These are phyloP conservation scores for Geranium incanum DNA, from an alignment of 441 rosid genomes.

Conservation along the genomic window DNA sequence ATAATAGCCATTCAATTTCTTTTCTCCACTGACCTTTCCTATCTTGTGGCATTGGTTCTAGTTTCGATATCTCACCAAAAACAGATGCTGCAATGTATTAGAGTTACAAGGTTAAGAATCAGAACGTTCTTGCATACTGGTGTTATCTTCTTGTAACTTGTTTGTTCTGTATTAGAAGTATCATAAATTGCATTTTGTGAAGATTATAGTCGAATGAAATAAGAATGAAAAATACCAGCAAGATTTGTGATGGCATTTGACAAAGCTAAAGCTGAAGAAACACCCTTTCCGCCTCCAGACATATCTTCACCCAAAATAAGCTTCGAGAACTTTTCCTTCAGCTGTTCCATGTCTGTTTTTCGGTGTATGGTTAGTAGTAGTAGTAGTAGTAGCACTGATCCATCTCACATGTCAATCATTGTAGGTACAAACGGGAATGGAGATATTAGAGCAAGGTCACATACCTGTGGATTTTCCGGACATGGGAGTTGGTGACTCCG, in stretches of 20 bases:
- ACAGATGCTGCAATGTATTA: constrained; percentile 43
- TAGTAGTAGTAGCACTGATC: no score
- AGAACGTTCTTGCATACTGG: background rate
- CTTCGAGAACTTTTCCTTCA: constrained; percentile 82
- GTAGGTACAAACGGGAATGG: no score
- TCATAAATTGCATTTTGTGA: no score
- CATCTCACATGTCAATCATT: no score
- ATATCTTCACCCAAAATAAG: constrained; percentile 93
- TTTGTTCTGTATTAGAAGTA: no score
- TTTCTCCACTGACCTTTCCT: constrained; percentile 71
- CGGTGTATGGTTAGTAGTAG: no score
- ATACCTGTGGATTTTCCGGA: no score
- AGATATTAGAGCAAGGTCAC: no score
- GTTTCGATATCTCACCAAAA: constrained; percentile 66
- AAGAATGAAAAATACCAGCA: constrained; percentile 48
- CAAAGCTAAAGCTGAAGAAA: constrained; percentile 84
- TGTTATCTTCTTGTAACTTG: no score
- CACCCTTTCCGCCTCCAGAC: constrained; percentile 98
- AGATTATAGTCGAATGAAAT: background rate
- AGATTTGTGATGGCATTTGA: constrained; percentile 91
- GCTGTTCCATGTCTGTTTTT: constrained; percentile 54
- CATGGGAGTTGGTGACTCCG: no score
- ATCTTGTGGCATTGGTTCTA: constrained; percentile 75
- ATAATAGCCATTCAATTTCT: constrained; percentile 76
- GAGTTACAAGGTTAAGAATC: background rate